Percentiles rank a stretch among this genome's conserved stretches.
Evolutionary conservation across 2,329 filamentous ascomycete species (phyloP).

Genomic region (Periconia macrospinosa): DNA sequence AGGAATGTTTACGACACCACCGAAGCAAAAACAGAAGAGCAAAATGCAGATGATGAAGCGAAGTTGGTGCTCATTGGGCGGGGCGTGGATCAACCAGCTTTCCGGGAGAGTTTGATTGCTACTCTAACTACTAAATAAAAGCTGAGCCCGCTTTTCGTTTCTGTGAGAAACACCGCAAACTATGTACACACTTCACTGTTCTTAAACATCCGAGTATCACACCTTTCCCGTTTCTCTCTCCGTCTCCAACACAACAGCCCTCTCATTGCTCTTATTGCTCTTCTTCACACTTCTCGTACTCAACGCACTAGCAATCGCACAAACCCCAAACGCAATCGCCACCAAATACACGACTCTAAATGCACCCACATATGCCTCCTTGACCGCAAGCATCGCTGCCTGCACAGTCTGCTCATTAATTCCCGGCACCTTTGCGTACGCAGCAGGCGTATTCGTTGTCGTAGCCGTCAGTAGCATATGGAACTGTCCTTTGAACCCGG

Average conservation of each 20-base stretch:
- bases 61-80: conserved; percentile 39
- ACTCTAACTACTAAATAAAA: too few species aligned
- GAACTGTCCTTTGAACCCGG: conserved; percentile 9
- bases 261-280: conserved; percentile 30
- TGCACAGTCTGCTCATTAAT: conserved; percentile 28
- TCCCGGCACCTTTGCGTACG: conserved; percentile 33
- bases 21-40: conserved; percentile 49
- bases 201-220: neutral
- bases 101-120: conserved; percentile 15
- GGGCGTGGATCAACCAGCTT: conserved; percentile 26
- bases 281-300: conserved; percentile 35
- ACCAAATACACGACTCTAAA: conserved; percentile 42
- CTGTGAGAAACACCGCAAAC: too few species aligned
- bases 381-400: conserved; percentile 30
- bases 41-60: conserved; percentile 9
- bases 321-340: conserved; percentile 41
- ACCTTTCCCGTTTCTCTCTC: conserved; percentile 8
- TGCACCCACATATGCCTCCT: conserved; percentile 37
- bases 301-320: conserved; percentile 33
- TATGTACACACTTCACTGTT: too few species aligned
- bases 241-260: conserved; percentile 18
- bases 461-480: conserved; percentile 30
- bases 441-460: conserved; percentile 34
- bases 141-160: too few species aligned
- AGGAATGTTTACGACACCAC: conserved; percentile 91